These are phyloP conservation scores for Aspergillus puulaauensis DNA, from an alignment of 2,329 filamentous ascomycete species.

Conservation along the genomic window DNA sequence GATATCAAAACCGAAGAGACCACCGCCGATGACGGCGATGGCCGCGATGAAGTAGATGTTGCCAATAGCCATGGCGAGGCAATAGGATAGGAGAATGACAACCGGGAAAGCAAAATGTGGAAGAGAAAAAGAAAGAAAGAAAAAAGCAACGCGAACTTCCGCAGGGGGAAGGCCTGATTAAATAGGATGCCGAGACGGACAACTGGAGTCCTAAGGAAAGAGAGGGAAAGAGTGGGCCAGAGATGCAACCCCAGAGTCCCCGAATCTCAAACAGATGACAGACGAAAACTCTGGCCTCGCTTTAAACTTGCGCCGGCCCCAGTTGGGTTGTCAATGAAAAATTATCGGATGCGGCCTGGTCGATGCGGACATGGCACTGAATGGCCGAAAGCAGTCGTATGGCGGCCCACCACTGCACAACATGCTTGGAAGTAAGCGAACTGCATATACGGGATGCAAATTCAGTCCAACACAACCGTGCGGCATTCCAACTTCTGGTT, in stretches of 20 bases:
- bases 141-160: neutral
- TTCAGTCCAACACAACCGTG: too few species aligned
- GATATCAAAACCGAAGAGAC: constrained; percentile 77
- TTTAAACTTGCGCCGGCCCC: neutral
- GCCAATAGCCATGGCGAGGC: constrained; percentile 43
- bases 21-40: constrained; percentile 63
- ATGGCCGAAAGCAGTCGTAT: neutral
- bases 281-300: neutral
- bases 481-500: too few species aligned
- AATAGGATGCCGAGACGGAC: neutral
- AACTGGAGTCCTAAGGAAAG: neutral
- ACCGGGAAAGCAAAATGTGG: constrained; percentile 8
- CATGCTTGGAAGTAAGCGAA: too few species aligned
- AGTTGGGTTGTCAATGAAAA: neutral
- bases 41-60: constrained; percentile 61
- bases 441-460: too few species aligned
- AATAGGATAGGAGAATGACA: neutral
- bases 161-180: neutral
- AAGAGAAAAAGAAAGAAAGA: neutral
- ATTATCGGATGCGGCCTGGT: neutral
- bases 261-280: neutral
- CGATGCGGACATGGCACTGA: neutral
- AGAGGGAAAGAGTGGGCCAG: constrained; percentile 1
- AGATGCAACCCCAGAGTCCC: neutral
- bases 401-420: neutral